Evolutionary conservation across 2,329 filamentous ascomycete species (phyloP).

Genomic region (Periconia macrospinosa): DNA sequence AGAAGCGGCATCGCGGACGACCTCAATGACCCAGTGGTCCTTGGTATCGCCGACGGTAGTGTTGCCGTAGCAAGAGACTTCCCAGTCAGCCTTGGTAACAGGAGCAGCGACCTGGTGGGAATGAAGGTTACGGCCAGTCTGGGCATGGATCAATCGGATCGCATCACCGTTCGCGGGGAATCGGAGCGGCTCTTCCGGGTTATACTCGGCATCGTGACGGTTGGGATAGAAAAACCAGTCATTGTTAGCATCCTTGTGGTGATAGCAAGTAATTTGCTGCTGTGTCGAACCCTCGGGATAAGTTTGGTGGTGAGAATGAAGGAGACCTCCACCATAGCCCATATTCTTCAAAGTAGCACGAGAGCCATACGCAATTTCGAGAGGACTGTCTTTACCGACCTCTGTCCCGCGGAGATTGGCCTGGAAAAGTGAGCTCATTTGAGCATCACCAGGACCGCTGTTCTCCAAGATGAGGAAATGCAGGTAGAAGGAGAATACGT

Average conservation of each 20-base stretch:
- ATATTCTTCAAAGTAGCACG: constrained; percentile 96
- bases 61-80: constrained; percentile 96
- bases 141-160: constrained; percentile 87
- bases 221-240: constrained; percentile 99
- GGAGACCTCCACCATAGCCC: constrained; percentile 95
- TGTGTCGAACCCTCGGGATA: constrained; percentile 91
- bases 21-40: constrained; percentile 94
- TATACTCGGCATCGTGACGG: constrained; percentile 72
- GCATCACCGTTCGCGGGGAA: constrained; percentile 77
- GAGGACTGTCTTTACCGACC: constrained; percentile 89
- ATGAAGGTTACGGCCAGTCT: constrained; percentile 96
- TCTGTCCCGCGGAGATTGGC: constrained; percentile 92
- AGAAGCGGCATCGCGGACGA: constrained; percentile 85
- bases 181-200: constrained; percentile 68
- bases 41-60: constrained; percentile 94
- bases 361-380: constrained; percentile 89
- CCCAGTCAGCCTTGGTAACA: constrained; percentile 82
- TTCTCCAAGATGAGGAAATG: constrained; percentile 94
- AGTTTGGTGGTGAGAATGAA: constrained; percentile 95
- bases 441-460: constrained; percentile 94
- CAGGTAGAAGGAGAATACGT: constrained; percentile 92
- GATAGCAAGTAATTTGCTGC: constrained; percentile 98
- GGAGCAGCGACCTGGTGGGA: constrained; percentile 90
- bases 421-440: constrained; percentile 99
- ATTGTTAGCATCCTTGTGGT: constrained; percentile 99